Percentiles rank a stretch among this genome's conserved stretches.
Evolutionary conservation across 352 stramenopile genomes (phyloP).

Genomic region (Globisporangium nagaii): DNA sequence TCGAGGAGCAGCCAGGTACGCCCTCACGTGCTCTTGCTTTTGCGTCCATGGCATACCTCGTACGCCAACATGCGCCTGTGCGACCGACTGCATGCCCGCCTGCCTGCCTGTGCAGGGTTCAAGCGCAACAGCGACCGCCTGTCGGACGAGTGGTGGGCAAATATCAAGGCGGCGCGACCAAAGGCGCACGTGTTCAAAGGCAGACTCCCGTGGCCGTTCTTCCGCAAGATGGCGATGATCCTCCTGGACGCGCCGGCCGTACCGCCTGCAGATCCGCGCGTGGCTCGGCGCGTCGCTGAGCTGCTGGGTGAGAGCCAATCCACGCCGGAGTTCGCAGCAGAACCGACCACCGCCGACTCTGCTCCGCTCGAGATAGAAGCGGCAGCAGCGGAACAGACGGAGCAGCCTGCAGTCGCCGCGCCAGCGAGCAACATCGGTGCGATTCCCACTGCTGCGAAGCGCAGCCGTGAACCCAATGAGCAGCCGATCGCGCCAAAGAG

Average conservation of each 20-base stretch:
- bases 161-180: conserved; percentile 31
- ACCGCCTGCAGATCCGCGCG: conserved; percentile 10
- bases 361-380: background rate
- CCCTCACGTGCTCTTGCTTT: background rate
- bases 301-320: conserved; percentile 13
- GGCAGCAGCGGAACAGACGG: background rate
- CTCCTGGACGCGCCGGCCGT: conserved; percentile 21
- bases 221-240: conserved; percentile 40
- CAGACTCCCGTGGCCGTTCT: conserved; percentile 48
- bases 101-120: conserved; percentile 34
- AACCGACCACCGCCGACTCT: background rate
- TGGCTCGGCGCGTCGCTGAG: conserved; percentile 16
- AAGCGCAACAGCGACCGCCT: conserved; percentile 22
- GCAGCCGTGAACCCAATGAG: background rate
- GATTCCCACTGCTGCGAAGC: too few relatives aligned
- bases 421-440: too few relatives aligned
- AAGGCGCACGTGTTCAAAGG: conserved; percentile 54
- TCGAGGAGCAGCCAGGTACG: conserved; percentile 29
- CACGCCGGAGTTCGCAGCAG: background rate
- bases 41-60: background rate
- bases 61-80: background rate
- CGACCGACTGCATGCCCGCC: too few relatives aligned
- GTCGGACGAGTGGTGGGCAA: conserved; percentile 41
- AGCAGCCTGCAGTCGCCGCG: too few relatives aligned
- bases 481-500: conserved; percentile 9